A percentile compares a stretch with the other conserved stretches of the same genome.
These are phyloP conservation scores for Blastobotrys muscicola DNA, from an alignment of 805 yeast species.

Conservation along the genomic window DNA sequence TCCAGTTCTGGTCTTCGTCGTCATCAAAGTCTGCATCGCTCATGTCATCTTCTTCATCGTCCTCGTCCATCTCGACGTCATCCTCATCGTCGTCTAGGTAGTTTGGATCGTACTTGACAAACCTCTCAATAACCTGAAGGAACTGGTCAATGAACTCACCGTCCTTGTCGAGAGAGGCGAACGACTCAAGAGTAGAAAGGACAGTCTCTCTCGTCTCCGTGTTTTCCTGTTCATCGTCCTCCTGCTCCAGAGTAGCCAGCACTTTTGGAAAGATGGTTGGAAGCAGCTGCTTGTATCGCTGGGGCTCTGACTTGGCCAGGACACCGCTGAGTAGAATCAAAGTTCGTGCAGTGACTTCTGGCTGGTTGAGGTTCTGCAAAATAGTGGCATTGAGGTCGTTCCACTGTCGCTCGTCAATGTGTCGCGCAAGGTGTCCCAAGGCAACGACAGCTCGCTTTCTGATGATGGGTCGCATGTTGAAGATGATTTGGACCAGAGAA, in stretches of 20 bases:
- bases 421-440: constrained; percentile 34
- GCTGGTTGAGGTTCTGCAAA: constrained; percentile 9
- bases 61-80: constrained; percentile 18
- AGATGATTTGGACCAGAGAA: constrained; percentile 31
- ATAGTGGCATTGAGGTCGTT: constrained; percentile 13
- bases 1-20: constrained; percentile 53
- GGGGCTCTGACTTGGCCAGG: constrained; percentile 21
- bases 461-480: constrained; percentile 34
- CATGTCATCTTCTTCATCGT: constrained; percentile 31
- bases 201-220: constrained; percentile 46
- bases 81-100: constrained; percentile 18
- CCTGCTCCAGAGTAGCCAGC: constrained; percentile 15
- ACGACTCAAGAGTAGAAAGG: constrained; percentile 31
- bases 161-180: constrained; percentile 33
- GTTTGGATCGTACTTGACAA: constrained; percentile 41
- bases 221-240: constrained; percentile 35
- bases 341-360: constrained; percentile 2
- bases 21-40: constrained; percentile 29
- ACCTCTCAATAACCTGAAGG: constrained; percentile 25
- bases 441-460: constrained; percentile 43
- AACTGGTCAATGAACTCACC: constrained; percentile 23
- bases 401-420: constrained; percentile 23
- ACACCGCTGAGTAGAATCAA: constrained; percentile 16
- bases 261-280: constrained; percentile 9
- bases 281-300: constrained; percentile 7